Evolutionary conservation across 2,329 filamentous ascomycete genomes (phyloP), one percentile per base, ranked within the genome.

Genomic region (Claviceps quebecensis): DNA sequence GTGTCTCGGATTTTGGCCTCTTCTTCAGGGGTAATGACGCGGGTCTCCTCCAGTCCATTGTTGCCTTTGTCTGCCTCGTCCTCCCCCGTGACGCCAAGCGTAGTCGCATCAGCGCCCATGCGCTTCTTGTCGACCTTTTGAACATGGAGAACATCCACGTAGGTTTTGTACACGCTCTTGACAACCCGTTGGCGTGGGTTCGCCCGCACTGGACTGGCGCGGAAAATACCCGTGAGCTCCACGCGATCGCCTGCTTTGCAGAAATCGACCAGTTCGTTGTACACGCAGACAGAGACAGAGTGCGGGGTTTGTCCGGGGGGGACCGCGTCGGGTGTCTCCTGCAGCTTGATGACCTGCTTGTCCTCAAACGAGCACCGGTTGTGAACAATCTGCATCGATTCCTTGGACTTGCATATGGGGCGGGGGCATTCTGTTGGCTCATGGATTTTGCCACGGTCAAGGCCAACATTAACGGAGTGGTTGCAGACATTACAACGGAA

Each of bases 321-420:
- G 17, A 98, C 86, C 39, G 82, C 87, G 66, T 98, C 93, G 0
- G 93, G 93, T 0, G 93, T 98, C 68, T 98, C 93, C 68, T 98
- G 93, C 41, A 98, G 75, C 67, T 98, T 98, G 70, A 98, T 95
- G 54, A 98, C 88, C 66, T 98, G 93, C 72, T 98, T 98, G 66
- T 98, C 93, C 51, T 90, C 85, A 62, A 98, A 98, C 8, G 80
- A 79, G 59, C 89, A 97, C 54, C 93, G 84, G 68, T 98, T 98
- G 73, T 98, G 93, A 19, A 97, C 78, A 58, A 98, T 94, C 63
- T 96, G 87, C 91, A 98, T 97, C 1, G 91, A 95, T 69, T 98
- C 97, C 64, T 84, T 86, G 51, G 85, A 83, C 48, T 80, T 76
- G 70, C 93, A 98, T 51, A 86, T 80, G 23, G 79, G 75, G 51